These are phyloP conservation scores for Camelina laxa DNA, from an alignment of 345 rosid genomes.

Conservation along the genomic window DNA sequence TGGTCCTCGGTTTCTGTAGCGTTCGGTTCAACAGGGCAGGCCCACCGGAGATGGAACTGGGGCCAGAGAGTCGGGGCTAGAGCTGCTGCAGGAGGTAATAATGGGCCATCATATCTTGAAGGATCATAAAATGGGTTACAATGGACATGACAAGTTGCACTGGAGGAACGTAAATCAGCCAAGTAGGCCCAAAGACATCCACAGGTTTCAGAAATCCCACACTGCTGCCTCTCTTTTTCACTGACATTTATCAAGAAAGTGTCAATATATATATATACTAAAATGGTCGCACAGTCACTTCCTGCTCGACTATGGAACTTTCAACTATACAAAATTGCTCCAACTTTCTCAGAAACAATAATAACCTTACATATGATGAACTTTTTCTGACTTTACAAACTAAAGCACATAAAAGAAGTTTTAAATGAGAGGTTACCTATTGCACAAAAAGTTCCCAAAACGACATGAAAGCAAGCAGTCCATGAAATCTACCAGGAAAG, in stretches of 20 bases:
- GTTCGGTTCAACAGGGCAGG: slow-evolving; percentile 84
- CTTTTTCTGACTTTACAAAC: slow-evolving; percentile 17
- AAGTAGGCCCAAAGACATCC: slow-evolving; percentile 94
- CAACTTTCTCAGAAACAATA: slow-evolving; percentile 13
- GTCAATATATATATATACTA: slow-evolving; percentile 6
- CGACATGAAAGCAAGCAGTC: slow-evolving; percentile 90
- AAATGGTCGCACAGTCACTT: slow-evolving; percentile 14
- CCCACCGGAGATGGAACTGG: slow-evolving; percentile 97
- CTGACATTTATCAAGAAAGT: slow-evolving; percentile 50
- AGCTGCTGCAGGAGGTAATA: slow-evolving; percentile 96
- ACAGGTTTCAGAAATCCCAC: slow-evolving; percentile 65
- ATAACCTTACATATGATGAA: slow-evolving; percentile 11
- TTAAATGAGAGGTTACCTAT: slow-evolving; percentile 58
- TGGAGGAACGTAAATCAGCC: slow-evolving; percentile 68
- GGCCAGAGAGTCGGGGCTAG: slow-evolving; percentile 98
- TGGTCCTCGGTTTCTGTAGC: slow-evolving; percentile 73
- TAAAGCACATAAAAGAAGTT: slow-evolving; percentile 20
- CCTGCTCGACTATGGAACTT: not conserved
- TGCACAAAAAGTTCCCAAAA: slow-evolving; percentile 95
- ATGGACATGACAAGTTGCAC: slow-evolving; percentile 72
- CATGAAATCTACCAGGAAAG: slow-evolving; percentile 89
- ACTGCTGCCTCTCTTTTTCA: slow-evolving; percentile 87
- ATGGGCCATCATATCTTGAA: slow-evolving; percentile 56
- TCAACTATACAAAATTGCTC: slow-evolving; percentile 12
- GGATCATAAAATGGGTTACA: slow-evolving; percentile 81